Evolutionary conservation across 140 eudicot species (phyloP).

Genomic region (Anethum foeniculum): DNA sequence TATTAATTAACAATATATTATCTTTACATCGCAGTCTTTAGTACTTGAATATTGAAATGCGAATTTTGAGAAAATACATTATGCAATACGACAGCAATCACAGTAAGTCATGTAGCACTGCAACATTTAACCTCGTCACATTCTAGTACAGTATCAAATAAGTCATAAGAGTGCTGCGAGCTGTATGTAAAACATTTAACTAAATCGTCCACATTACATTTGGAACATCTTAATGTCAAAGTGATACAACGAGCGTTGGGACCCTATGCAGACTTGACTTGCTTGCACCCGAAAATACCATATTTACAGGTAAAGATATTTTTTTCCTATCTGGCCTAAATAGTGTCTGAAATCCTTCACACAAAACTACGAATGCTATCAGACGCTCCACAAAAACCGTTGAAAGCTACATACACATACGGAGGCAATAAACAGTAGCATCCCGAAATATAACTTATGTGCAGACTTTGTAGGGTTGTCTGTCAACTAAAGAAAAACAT

Average conservation of each 20-base stretch:
- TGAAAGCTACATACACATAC: not conserved
- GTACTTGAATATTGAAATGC: not conserved
- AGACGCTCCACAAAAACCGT: not conserved
- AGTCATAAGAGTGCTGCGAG: not conserved
- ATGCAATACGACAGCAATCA: not conserved
- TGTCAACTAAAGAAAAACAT: not conserved
- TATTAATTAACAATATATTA: not conserved
- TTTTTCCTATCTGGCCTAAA: not conserved
- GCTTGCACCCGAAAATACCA: not conserved
- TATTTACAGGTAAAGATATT: not conserved
- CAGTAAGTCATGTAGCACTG: not conserved
- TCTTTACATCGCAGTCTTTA: not conserved
- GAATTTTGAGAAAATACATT: not conserved
- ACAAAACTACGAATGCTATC: not conserved
- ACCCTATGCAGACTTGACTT: not conserved
- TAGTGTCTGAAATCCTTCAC: not conserved
- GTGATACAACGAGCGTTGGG: not conserved
- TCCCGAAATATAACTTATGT: not conserved
- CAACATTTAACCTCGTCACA: not conserved
- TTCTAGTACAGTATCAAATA: not conserved
- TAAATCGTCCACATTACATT: not conserved
- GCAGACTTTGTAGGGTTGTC: not conserved
- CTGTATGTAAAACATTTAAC: not conserved
- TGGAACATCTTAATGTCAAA: not conserved
- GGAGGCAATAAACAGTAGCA: not conserved